These are phyloP conservation scores for Angomonas desouzai DNA, from an alignment of 208 protist species.

Conservation along the genomic window DNA sequence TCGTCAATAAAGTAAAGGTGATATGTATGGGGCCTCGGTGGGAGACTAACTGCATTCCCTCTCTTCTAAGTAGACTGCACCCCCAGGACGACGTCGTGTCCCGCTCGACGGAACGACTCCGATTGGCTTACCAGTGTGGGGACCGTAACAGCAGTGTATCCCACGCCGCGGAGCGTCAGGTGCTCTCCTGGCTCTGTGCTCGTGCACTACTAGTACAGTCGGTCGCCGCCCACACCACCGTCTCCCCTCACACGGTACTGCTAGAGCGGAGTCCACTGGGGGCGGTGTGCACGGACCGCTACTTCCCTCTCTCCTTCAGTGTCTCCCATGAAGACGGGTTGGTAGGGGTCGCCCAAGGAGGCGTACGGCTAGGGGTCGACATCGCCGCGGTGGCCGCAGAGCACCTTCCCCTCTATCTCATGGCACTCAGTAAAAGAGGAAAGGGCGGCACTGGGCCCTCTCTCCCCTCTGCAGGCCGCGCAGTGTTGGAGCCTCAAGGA, in stretches of 20 bases:
- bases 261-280: neutral
- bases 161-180: neutral
- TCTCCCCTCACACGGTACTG: neutral
- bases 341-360: neutral
- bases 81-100: neutral
- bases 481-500: conserved; percentile 37
- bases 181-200: neutral
- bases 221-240: neutral
- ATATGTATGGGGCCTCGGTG: too few relatives aligned
- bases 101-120: neutral
- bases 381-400: neutral
- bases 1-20: too few relatives aligned
- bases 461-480: too few relatives aligned
- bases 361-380: neutral
- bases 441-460: too few relatives aligned
- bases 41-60: too few relatives aligned
- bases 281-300: neutral
- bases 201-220: neutral
- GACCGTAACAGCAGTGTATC: neutral
- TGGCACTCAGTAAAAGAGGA: neutral
- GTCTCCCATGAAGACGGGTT: neutral
- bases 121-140: neutral
- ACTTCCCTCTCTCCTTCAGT: neutral
- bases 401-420: neutral
- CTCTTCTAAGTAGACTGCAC: neutral